Evolutionary conservation across 176 grass and related monocot genomes (phyloP), one percentile per base, ranked within the genome.

Genomic region (Avena insularis): DNA sequence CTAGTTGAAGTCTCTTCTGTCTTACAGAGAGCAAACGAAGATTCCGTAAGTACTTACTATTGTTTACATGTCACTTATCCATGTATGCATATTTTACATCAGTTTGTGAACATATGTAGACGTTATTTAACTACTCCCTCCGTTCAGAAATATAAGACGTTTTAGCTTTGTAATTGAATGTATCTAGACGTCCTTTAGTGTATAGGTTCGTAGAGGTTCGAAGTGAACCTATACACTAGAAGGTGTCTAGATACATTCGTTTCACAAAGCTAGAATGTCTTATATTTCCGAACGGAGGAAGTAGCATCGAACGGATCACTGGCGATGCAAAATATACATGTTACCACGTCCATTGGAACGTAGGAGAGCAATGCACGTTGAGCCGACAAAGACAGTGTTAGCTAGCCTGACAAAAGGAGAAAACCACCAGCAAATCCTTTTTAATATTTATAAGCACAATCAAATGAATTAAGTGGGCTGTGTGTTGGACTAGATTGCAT

Each of bases 401-500:
- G 74, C 31, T 78, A 78, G 19, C 48, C 55, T 73, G 19, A 81
- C 68, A 81, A 48, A 68, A 46, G 15, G 14, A 1, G 5, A 25
- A 81, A 27, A 31, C 9, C 43, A 11, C 78, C 8, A 48, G 46
- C 46, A 48, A 29, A 57, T 2, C 62, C 13, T 6, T 20, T 20
- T 7, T 2, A 16, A 45, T 79, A 9, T 43, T 40, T 48, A 40
- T 79, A 80, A 75, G 16, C 4, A 62, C 12, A 63, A 17, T 31
- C 0, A 49, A 74, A 9, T 75, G 46, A 47, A 25, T 51, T 58
- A 19, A 81, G 68, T 87, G 78, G 29, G n/a, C 14, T 75, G 46
- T 64, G 68, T 66, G 86, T 54, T 82, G 69, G 85, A 74, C 36
- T 63, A 80, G n/a, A 21, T 71, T 29, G 36, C 33, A 56, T 64